phyloP scores from a whole-genome alignment of 352 stramenopile species.

The Globisporangium apiculatum region DNA sequence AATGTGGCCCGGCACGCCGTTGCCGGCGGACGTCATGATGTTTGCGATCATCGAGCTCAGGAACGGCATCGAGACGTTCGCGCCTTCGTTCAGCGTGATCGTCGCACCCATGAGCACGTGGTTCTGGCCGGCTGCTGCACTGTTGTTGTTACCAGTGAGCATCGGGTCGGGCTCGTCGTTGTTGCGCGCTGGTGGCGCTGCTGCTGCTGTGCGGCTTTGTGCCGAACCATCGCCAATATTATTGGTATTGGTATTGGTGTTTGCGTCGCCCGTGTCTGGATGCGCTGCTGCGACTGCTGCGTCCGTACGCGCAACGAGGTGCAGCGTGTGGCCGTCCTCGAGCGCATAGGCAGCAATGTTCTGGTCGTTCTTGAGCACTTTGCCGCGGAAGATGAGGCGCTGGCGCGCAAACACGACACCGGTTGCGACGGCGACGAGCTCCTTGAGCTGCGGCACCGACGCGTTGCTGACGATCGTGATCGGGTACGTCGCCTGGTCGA shows the following conservation, averaged over 20 bases:
- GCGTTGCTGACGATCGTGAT: slow-evolving; percentile 55
- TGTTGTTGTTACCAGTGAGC: slow-evolving; percentile 9
- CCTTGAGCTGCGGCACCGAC: slow-evolving; percentile 73
- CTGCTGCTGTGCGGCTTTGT: neutral
- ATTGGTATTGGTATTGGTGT: neutral
- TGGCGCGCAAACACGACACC: slow-evolving; percentile 68
- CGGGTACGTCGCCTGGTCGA: slow-evolving; percentile 78
- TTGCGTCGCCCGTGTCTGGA: neutral
- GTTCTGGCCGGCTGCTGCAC: slow-evolving; percentile 10
- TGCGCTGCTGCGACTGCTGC: slow-evolving; percentile 1
- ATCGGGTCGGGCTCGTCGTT: slow-evolving; percentile 74
- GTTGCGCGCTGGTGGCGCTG: slow-evolving; percentile 14
- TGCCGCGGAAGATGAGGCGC: slow-evolving; percentile 79
- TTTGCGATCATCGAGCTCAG: slow-evolving; percentile 80
- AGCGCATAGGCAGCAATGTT: slow-evolving; percentile 61
- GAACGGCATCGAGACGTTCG: slow-evolving; percentile 73
- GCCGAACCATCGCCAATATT: neutral
- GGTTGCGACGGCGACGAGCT: slow-evolving; percentile 54
- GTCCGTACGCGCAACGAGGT: slow-evolving; percentile 63
- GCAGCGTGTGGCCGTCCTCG: slow-evolving; percentile 77
- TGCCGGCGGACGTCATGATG: slow-evolving; percentile 45
- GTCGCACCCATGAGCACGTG: slow-evolving; percentile 73
- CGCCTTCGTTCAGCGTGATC: slow-evolving; percentile 57
- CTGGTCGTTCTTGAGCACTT: slow-evolving; percentile 86
- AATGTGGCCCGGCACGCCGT: slow-evolving; percentile 19